A percentile compares a stretch with the other conserved stretches of the same genome.
These are phyloP conservation scores for Saccharomycopsis fodiens DNA, from an alignment of 805 yeast genomes.

Conservation along the genomic window DNA sequence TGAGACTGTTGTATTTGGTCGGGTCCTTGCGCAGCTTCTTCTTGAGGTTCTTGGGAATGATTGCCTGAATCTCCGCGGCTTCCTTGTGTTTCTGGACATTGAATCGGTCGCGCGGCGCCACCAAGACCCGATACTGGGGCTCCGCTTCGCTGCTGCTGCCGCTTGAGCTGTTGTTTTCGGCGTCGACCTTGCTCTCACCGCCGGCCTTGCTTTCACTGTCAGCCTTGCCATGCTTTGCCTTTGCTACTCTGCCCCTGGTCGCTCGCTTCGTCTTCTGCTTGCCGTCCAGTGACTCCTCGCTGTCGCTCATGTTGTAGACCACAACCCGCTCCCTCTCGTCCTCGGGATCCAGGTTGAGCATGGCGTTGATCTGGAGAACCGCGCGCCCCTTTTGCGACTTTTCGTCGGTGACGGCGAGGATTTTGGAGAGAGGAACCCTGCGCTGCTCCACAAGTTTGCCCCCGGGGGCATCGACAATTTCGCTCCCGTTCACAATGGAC, in stretches of 20 bases:
- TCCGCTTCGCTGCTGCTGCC: not conserved
- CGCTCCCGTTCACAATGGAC: too few species aligned
- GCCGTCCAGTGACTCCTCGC: constrained; percentile 18
- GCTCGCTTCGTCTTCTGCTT: not conserved
- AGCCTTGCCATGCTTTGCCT: too few species aligned
- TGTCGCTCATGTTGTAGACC: constrained; percentile 10
- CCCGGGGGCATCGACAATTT: too few species aligned
- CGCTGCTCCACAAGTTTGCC: too few species aligned
- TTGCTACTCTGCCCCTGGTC: too few species aligned
- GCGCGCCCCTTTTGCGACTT: not conserved
- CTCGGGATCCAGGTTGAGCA: constrained; percentile 5
- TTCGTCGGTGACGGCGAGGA: not conserved
- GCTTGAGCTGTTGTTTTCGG: constrained; percentile 16
- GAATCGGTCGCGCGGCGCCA: constrained; percentile 8
- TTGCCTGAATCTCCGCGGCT: constrained; percentile 12
- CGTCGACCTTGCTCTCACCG: not conserved
- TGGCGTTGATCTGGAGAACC: not conserved
- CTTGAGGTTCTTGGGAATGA: constrained; percentile 17
- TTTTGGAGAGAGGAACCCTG: not conserved
- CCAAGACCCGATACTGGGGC: constrained; percentile 20
- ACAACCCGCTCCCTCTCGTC: not conserved
- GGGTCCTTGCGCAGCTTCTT: constrained; percentile 16
- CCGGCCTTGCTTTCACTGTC: too few species aligned
- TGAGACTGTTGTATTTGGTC: constrained; percentile 14
- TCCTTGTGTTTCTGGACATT: not conserved